Conservation (phyloP, 768 basidiomycete genomes). For the Podaxis pistillaris region DNA sequence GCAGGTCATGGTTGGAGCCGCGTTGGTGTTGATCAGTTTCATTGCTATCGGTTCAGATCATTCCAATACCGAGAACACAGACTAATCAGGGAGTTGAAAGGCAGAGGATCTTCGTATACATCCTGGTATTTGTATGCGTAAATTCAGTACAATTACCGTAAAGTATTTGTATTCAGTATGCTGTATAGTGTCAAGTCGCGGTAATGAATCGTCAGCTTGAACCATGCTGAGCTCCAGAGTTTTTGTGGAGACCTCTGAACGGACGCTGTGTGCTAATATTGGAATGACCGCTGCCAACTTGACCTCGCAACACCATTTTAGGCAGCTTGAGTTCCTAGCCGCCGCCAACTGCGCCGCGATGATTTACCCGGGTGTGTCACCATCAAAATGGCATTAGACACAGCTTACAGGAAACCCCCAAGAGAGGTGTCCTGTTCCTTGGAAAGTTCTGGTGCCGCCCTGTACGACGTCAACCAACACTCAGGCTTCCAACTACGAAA, state of each 20-base stretch:
- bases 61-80: constrained; percentile 16
- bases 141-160: too few relatives aligned
- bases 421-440: background rate
- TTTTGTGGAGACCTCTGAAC: background rate
- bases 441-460: background rate
- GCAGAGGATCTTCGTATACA: background rate
- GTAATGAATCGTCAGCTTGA: too few relatives aligned
- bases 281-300: background rate
- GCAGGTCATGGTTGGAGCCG: constrained; percentile 71
- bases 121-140: background rate
- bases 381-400: background rate
- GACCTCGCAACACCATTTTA: background rate
- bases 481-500: background rate
- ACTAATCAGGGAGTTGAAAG: background rate
- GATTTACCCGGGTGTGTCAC: constrained; percentile 3
- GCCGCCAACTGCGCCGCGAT: background rate
- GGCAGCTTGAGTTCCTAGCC: background rate
- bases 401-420: background rate
- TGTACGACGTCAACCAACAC: background rate
- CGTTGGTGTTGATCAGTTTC: constrained; percentile 75
- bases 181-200: too few relatives aligned
- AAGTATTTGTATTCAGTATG: too few relatives aligned
- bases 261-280: background rate
- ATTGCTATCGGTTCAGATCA: constrained; percentile 36
- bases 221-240: too few relatives aligned